Conservation (phyloP, 1,139 yeast species). For the Candida mesenterica region DNA sequence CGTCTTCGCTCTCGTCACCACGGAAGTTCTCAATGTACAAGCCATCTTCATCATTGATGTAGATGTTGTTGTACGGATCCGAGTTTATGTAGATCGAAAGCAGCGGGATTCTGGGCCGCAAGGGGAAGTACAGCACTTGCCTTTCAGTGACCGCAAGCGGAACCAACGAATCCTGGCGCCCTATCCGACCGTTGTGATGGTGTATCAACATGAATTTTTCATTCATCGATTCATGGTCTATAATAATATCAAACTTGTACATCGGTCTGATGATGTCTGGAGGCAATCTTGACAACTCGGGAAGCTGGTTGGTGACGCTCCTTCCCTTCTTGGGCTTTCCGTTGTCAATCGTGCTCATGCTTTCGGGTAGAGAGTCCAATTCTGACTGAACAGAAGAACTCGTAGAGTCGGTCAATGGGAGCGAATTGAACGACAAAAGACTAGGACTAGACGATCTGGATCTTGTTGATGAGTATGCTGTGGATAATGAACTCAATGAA, state of each 20-base stretch:
- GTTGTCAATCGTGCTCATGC: slow-evolving; percentile 6
- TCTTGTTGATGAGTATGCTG: slow-evolving; percentile 28
- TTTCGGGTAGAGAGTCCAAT: slow-evolving; percentile 19
- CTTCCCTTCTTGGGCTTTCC: slow-evolving; percentile 1
- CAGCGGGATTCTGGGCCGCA: slow-evolving; percentile 33
- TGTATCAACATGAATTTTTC: slow-evolving; percentile 28
- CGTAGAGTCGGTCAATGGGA: slow-evolving; percentile 39
- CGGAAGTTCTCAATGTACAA: slow-evolving; percentile 13
- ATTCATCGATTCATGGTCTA: slow-evolving; percentile 44
- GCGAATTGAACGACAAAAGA: slow-evolving; percentile 40
- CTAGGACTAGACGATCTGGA: slow-evolving; percentile 48
- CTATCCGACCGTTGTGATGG: slow-evolving; percentile 10
- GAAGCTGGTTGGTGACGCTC: slow-evolving; percentile 30
- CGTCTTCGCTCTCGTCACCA: slow-evolving; percentile 26
- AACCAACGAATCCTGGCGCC: slow-evolving; percentile 1
- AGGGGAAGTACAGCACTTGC: slow-evolving; percentile 13
- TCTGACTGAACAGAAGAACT: slow-evolving; percentile 31
- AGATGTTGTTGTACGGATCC: slow-evolving; percentile 31
- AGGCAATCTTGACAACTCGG: slow-evolving; percentile 43
- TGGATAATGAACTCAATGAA: slow-evolving; percentile 42
- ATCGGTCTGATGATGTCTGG: slow-evolving; percentile 50
- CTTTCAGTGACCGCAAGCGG: not conserved
- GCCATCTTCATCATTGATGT: slow-evolving; percentile 30
- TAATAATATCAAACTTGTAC: slow-evolving; percentile 46
- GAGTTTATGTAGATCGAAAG: slow-evolving; percentile 35